phyloP scores from a whole-genome alignment of 1,284 basidiomycete genomes.

The Cryptococcus sp. region DNA sequence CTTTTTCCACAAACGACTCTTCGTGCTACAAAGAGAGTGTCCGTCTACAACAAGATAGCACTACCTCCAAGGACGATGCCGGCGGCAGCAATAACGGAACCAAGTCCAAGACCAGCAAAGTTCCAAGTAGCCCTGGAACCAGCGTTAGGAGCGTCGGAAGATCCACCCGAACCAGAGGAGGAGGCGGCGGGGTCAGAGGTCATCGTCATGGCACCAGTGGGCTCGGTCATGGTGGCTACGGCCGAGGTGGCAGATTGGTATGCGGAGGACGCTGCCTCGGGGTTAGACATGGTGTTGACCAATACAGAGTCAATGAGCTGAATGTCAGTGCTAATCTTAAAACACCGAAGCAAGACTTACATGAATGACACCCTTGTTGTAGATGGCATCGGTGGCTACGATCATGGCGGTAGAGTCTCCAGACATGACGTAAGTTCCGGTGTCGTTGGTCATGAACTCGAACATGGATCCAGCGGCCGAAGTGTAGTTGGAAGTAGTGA shows the following conservation, averaged over 20 bases:
- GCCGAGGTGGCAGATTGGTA: slow-evolving; percentile 41
- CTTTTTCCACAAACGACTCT: too few relatives aligned
- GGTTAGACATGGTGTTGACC: slow-evolving; percentile 54
- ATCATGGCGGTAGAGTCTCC: slow-evolving; percentile 59
- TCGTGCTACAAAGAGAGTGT: too few relatives aligned
- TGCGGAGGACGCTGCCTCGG: slow-evolving; percentile 58
- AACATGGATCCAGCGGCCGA: slow-evolving; percentile 62
- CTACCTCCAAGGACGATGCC: slow-evolving; percentile 23
- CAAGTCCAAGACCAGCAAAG: slow-evolving; percentile 13
- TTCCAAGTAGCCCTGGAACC: slow-evolving; percentile 8
- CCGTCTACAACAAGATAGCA: slow-evolving; percentile 16
- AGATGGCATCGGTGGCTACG: slow-evolving; percentile 60
- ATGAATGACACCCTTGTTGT: slow-evolving; percentile 69
- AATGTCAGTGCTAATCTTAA: neutral
- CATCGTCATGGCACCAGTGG: slow-evolving; percentile 21
- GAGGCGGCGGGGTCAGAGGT: slow-evolving; percentile 16
- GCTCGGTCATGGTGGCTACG: slow-evolving; percentile 20
- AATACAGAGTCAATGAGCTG: slow-evolving; percentile 60
- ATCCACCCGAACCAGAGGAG: neutral
- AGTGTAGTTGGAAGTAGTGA: slow-evolving; percentile 50
- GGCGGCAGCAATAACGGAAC: slow-evolving; percentile 15
- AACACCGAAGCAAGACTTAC: slow-evolving; percentile 12
- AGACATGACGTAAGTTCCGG: slow-evolving; percentile 60
- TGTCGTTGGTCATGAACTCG: slow-evolving; percentile 56
- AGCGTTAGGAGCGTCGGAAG: slow-evolving; percentile 14